A percentile compares a stretch with the other conserved stretches of the same genome.
These are phyloP conservation scores for Diutina sp. DNA, from an alignment of 1,139 yeast species.

Conservation along the genomic window DNA sequence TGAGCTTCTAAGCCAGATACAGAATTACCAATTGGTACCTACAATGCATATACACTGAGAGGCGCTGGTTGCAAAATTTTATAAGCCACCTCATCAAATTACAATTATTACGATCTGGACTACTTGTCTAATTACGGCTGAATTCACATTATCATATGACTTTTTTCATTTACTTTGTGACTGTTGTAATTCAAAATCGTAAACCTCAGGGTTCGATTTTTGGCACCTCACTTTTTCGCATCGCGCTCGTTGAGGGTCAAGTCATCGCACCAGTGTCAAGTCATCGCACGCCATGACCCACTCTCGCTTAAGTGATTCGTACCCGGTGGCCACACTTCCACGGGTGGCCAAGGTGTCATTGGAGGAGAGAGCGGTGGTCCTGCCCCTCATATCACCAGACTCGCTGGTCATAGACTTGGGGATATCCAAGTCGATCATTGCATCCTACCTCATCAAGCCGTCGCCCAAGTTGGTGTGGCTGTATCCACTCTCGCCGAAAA, in stretches of 20 bases:
- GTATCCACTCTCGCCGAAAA: conserved; percentile 53
- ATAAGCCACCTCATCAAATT: too few relatives aligned
- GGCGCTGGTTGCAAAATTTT: too few relatives aligned
- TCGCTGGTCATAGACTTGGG: conserved; percentile 36
- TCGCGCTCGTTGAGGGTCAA: background rate
- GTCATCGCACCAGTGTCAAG: background rate
- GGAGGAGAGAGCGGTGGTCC: background rate
- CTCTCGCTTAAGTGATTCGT: conserved; percentile 1
- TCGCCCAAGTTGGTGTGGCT: conserved; percentile 74
- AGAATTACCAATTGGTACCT: too few relatives aligned
- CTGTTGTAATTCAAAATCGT: background rate
- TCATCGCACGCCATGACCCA: background rate
- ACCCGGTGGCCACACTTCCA: conserved; percentile 1
- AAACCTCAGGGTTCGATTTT: background rate
- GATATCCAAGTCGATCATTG: conserved; percentile 64
- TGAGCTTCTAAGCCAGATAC: too few relatives aligned
- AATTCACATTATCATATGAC: too few relatives aligned
- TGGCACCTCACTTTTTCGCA: background rate
- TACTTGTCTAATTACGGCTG: too few relatives aligned
- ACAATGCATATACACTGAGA: too few relatives aligned
- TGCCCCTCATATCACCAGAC: background rate
- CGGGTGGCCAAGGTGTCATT: background rate
- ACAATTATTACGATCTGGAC: too few relatives aligned
- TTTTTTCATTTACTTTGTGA: too few relatives aligned
- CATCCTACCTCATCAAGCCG: conserved; percentile 63